These are phyloP conservation scores for Halenospora varia DNA, from an alignment of 495 filamentous ascomycete genomes.

Conservation along the genomic window DNA sequence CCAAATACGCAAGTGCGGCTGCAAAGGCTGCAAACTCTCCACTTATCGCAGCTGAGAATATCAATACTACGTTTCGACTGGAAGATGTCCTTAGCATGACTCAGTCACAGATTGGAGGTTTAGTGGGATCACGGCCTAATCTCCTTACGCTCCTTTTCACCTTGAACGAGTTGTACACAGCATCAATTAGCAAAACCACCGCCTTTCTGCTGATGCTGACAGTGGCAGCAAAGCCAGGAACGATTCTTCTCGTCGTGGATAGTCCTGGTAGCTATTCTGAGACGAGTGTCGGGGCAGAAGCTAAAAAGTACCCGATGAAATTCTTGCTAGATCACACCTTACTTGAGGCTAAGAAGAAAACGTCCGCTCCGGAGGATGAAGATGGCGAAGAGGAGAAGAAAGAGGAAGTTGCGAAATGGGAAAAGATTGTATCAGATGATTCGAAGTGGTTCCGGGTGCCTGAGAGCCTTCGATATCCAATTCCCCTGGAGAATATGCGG, in stretches of 20 bases:
- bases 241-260: constrained; percentile 81
- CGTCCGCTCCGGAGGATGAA: too few relatives aligned
- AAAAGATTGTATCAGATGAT: constrained; percentile 65
- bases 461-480: constrained; percentile 67
- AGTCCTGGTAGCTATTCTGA: constrained; percentile 91
- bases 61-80: constrained; percentile 51
- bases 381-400: constrained; percentile 16
- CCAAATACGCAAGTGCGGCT: constrained; percentile 52
- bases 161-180: constrained; percentile 89
- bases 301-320: constrained; percentile 85
- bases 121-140: constrained; percentile 31
- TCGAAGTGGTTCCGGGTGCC: constrained; percentile 80
- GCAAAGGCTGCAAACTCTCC: constrained; percentile 36
- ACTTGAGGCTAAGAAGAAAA: constrained; percentile 33
- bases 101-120: constrained; percentile 32
- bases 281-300: constrained; percentile 53
- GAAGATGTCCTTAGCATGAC: constrained; percentile 57
- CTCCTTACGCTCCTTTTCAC: constrained; percentile 88
- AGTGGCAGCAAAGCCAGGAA: constrained; percentile 45
- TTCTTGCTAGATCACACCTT: constrained; percentile 87
- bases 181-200: constrained; percentile 70
- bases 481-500: constrained; percentile 87
- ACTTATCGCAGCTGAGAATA: constrained; percentile 9
- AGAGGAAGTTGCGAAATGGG: constrained; percentile 47
- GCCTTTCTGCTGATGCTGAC: constrained; percentile 65